Evolutionary conservation across 2,329 filamentous ascomycete species (phyloP), one percentile per base, ranked within the genome.

Genomic region (Elsinoe fawcettii): DNA sequence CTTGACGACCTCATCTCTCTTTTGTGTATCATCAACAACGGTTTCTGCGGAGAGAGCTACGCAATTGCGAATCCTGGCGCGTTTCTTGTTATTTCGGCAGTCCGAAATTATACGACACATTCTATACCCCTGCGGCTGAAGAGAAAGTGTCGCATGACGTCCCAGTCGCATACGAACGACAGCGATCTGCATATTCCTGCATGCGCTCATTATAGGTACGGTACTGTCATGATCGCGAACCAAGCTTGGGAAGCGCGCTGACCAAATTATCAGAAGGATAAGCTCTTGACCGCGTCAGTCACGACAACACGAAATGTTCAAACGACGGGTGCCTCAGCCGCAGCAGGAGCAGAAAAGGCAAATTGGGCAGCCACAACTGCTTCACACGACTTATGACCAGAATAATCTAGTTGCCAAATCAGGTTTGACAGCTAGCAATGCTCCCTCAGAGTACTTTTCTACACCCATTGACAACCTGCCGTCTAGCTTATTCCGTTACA

Each of bases 321-420:
- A 56, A 49, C 54, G 54, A 32, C 54, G 54, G 30, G 41, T 27
- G 39, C 37, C 37, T 32, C 54, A 43, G 43, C 39, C 54, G 16
- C 39, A 36, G 25, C 39, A 56, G 36, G 54, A 56, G 41, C 54
- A 56, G 41, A 56, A 46, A 27, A 53, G 49, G 32, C 54, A 56
- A 12, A 56, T 56, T 27, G 54, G 54, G 54, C 54, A 56, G 41
- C 54, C 54, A 37, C 54, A 56, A 47, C 43, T 56, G 54, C 54
- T 56, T 22, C 54, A 56, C 30, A 56, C 54, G 2, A 56, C 54
- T 18, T 56, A 56, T 46, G 54, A 56, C 22, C 54, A 56, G 54
- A 56, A 56, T 27, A 53, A 53, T 37, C 43, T 56, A 6, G 27
- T 56, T 8, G 37, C 54, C 12, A 56, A 47, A 23, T 43, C 18